These are phyloP conservation scores for Jamesozyma jinghongensis DNA, from an alignment of 805 yeast species.

Conservation along the genomic window DNA sequence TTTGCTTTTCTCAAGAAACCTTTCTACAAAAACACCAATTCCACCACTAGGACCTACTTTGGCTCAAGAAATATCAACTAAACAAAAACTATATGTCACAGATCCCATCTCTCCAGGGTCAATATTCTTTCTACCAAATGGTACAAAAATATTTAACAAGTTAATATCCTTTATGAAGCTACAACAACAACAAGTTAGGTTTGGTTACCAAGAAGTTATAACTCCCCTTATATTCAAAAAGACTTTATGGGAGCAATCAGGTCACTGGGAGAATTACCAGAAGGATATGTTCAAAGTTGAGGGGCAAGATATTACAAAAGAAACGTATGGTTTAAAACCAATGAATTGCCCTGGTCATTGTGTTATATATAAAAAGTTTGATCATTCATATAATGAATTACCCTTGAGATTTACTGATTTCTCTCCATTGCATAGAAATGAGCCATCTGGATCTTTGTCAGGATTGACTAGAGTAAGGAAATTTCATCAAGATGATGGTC, in stretches of 20 bases:
- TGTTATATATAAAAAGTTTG: constrained; percentile 62
- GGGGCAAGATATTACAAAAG: constrained; percentile 37
- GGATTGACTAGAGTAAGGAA: constrained; percentile 90
- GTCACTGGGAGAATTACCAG: constrained; percentile 92
- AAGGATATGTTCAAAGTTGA: constrained; percentile 90
- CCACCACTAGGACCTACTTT: background rate
- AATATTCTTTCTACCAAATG: constrained; percentile 85
- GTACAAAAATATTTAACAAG: constrained; percentile 76
- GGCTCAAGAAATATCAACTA: constrained; percentile 33
- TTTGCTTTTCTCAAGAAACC: background rate
- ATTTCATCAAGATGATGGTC: constrained; percentile 98
- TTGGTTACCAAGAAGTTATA: constrained; percentile 85
- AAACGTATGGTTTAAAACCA: constrained; percentile 77
- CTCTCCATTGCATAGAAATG: constrained; percentile 88
- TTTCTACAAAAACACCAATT: background rate
- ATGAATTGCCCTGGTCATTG: constrained; percentile 98
- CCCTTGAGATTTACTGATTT: constrained; percentile 85
- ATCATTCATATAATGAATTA: constrained; percentile 74
- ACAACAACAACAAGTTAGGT: constrained; percentile 54
- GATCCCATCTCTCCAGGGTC: constrained; percentile 87
- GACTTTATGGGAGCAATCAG: constrained; percentile 80
- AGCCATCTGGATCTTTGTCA: constrained; percentile 85
- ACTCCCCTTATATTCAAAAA: constrained; percentile 84
- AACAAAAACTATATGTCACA: constrained; percentile 69
- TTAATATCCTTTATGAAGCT: constrained; percentile 73